Conservation (phyloP, 345 rosid species). For the Salix suchowensis region DNA sequence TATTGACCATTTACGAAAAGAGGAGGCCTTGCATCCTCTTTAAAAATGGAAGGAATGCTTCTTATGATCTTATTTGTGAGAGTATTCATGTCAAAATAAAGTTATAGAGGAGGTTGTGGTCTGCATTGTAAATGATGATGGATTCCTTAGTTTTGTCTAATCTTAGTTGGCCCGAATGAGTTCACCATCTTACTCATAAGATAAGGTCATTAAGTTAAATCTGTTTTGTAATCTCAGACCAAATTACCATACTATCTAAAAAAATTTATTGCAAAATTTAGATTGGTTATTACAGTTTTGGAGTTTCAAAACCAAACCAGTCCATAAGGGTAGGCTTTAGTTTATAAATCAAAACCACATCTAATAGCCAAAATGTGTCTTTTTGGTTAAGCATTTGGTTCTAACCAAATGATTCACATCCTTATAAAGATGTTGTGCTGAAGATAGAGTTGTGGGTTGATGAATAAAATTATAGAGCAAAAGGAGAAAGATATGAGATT, state of each 20-base stretch:
- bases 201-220: background rate
- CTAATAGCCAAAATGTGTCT: background rate
- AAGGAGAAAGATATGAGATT: background rate
- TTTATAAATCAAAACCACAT: background rate
- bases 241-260: background rate
- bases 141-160: background rate
- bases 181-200: background rate
- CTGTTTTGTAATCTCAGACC: background rate
- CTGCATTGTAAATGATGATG: background rate
- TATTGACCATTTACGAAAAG: no score
- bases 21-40: no score
- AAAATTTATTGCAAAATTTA: background rate
- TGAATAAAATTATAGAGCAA: background rate
- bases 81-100: background rate
- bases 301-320: background rate
- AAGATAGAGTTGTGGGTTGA: background rate
- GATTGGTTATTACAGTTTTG: background rate
- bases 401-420: background rate
- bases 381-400: background rate
- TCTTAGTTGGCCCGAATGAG: background rate
- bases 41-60: no score
- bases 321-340: background rate
- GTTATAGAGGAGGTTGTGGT: background rate
- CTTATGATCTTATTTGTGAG: no score
- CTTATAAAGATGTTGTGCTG: background rate